Evolutionary conservation across 345 rosid genomes (phyloP).

Genomic region (Linum trigynum): DNA sequence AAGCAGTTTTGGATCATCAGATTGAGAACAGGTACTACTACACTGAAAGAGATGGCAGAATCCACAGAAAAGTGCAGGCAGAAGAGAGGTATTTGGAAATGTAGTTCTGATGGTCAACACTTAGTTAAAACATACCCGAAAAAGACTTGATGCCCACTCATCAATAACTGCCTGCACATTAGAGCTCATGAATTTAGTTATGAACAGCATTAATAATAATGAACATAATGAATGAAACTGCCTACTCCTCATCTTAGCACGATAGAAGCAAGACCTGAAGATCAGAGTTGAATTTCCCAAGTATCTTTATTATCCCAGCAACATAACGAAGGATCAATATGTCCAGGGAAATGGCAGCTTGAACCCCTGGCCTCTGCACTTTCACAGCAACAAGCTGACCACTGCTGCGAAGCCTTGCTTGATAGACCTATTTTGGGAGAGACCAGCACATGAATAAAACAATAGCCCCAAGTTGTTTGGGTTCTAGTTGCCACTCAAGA

Average conservation of each 20-base stretch:
- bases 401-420: slow-evolving; percentile 66
- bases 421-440: slow-evolving; percentile 50
- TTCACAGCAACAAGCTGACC: slow-evolving; percentile 77
- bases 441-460: slow-evolving; percentile 1
- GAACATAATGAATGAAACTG: not conserved
- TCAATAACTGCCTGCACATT: slow-evolving; percentile 78
- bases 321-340: slow-evolving; percentile 66
- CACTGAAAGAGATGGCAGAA: not conserved
- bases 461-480: not conserved
- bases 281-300: slow-evolving; percentile 71
- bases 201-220: not conserved
- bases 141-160: slow-evolving; percentile 96
- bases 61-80: not conserved
- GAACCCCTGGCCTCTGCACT: slow-evolving; percentile 94
- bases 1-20: no score
- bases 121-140: slow-evolving; percentile 44
- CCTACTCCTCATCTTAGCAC: not conserved
- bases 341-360: slow-evolving; percentile 86
- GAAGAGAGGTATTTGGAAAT: not conserved
- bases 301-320: slow-evolving; percentile 60
- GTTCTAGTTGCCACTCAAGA: not conserved
- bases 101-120: not conserved
- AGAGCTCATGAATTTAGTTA: slow-evolving; percentile 19
- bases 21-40: not conserved
- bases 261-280: slow-evolving; percentile 42